Conservation (phyloP, 2,329 filamentous ascomycete species). For the Trichoderma endophyticum region DNA sequence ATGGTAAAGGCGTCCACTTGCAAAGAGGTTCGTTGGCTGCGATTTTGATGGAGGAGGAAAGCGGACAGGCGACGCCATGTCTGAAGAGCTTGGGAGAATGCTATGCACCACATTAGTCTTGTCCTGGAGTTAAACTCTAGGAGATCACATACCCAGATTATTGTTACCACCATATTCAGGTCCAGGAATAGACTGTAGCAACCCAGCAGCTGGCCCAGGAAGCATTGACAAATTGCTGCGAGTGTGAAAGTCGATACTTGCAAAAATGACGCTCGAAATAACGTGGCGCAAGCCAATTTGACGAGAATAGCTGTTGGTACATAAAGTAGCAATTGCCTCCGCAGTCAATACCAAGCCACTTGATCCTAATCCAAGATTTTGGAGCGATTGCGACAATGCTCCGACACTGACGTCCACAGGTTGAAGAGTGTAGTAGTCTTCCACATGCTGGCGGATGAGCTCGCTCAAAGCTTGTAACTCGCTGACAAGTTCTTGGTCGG, state of each 20-base stretch:
- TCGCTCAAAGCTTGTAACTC: constrained; percentile 35
- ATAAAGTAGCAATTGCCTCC: neutral
- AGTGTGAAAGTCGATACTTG: neutral
- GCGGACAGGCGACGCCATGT: constrained; percentile 43
- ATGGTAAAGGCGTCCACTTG: constrained; percentile 29
- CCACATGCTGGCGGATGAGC: constrained; percentile 40
- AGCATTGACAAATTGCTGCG: neutral
- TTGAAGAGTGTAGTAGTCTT: constrained; percentile 37
- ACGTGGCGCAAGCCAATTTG: neutral
- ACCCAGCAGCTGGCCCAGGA: neutral
- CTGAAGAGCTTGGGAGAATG: constrained; percentile 32
- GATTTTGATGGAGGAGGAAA: constrained; percentile 40
- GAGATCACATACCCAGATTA: neutral
- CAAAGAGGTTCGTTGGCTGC: constrained; percentile 37
- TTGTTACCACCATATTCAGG: neutral
- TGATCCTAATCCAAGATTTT: neutral
- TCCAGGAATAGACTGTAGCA: neutral
- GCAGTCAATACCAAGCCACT: neutral
- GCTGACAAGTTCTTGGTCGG: constrained; percentile 35
- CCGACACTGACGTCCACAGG: constrained; percentile 23
- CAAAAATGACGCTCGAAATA: neutral
- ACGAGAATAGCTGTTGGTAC: neutral
- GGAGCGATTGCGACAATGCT: neutral
- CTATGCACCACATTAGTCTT: neutral
- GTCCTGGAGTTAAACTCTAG: rapidly evolving